Conservation (phyloP, 345 rosid species). For the Lepidium didymum region DNA sequence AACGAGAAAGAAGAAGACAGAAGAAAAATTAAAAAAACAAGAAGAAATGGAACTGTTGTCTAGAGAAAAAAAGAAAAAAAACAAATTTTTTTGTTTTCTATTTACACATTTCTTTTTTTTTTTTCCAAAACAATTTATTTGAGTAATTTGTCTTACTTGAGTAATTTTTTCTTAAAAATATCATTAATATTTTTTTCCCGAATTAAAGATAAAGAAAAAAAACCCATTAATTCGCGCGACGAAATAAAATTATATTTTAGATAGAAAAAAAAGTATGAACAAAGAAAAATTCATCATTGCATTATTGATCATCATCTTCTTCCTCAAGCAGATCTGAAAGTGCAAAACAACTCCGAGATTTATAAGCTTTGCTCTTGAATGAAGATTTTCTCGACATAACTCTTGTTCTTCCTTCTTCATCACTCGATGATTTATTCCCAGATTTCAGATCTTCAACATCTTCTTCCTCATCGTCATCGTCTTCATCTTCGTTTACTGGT, state of each 20-base stretch:
- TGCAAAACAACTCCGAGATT: constrained; percentile 58
- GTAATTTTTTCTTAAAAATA: constrained; percentile 10
- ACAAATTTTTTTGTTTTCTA: too few relatives aligned
- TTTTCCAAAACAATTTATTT: too few relatives aligned
- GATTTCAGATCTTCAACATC: constrained; percentile 20
- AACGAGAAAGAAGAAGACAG: too few relatives aligned
- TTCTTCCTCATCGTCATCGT: constrained; percentile 18
- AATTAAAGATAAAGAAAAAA: background rate
- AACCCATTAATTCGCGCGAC: constrained; percentile 18
- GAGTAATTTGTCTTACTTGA: too few relatives aligned
- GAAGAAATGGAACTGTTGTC: too few relatives aligned
- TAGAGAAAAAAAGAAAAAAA: too few relatives aligned
- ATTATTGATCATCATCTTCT: constrained; percentile 30
- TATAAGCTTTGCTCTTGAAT: constrained; percentile 31
- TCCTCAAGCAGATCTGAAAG: constrained; percentile 62
- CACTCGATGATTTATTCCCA: constrained; percentile 22
- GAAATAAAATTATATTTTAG: constrained; percentile 9
- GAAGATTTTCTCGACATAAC: constrained; percentile 8
- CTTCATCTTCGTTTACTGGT: constrained; percentile 39
- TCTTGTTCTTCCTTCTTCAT: background rate
- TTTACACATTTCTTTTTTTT: too few relatives aligned
- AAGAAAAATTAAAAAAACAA: too few relatives aligned
- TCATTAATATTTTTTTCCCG: background rate
- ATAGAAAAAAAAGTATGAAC: constrained; percentile 14
- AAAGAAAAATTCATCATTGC: constrained; percentile 11